Conservation (phyloP, 106 monocot genomes). For the Platanthera zijinensis region DNA sequence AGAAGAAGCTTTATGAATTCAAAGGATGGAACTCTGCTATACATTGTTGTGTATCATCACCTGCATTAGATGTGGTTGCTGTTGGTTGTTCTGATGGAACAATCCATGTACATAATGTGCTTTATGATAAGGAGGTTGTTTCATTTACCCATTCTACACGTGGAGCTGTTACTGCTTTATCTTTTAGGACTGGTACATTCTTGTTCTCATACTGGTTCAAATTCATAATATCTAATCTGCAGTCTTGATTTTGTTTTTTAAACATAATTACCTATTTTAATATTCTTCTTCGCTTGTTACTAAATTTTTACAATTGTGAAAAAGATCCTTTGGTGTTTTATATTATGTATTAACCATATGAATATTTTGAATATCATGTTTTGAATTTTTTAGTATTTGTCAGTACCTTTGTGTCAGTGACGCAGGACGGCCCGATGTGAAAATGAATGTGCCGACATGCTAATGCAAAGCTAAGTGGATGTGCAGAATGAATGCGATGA, state of each 20-base stretch:
- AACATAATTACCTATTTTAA: neutral
- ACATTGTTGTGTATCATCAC: conserved; percentile 76
- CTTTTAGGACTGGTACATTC: conserved; percentile 83
- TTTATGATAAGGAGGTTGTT: conserved; percentile 67
- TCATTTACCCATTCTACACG: conserved; percentile 77
- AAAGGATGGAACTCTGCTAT: conserved; percentile 86
- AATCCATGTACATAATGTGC: conserved; percentile 82
- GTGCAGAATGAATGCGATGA: too few species aligned
- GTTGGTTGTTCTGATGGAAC: conserved; percentile 96
- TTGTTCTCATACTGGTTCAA: neutral
- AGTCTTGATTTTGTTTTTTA: neutral
- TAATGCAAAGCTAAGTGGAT: too few species aligned
- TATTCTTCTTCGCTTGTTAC: neutral
- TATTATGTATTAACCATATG: too few species aligned
- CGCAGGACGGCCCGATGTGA: neutral
- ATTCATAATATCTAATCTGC: neutral
- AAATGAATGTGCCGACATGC: too few species aligned
- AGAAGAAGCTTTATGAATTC: conserved; percentile 81
- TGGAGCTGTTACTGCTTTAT: conserved; percentile 89
- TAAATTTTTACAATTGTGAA: neutral
- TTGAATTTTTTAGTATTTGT: neutral
- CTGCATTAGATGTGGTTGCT: conserved; percentile 91
- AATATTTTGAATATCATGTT: neutral
- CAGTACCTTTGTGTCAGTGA: neutral
- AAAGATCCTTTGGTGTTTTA: neutral